phyloP scores from a whole-genome alignment of 495 filamentous ascomycete species.

The Hypomontagnella submonticulosa region DNA sequence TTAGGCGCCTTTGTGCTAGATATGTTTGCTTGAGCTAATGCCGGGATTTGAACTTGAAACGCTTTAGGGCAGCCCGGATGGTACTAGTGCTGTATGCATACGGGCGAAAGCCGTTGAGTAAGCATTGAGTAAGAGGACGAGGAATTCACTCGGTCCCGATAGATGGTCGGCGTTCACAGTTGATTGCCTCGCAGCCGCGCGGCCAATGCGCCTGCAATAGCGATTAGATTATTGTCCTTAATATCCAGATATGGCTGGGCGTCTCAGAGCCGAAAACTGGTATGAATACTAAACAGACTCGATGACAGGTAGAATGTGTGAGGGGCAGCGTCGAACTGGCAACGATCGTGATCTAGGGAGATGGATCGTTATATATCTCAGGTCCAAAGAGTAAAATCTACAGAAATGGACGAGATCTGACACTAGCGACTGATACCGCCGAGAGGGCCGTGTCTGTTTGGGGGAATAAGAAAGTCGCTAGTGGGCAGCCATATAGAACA shows the following conservation, averaged over 20 bases:
- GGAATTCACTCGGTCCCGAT: conserved; percentile 33
- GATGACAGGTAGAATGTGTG: background rate
- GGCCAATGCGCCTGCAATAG: conserved; percentile 4
- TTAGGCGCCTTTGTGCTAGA: conserved; percentile 10
- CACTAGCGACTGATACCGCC: conserved; percentile 25
- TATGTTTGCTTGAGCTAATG: conserved; percentile 28
- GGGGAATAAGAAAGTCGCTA: background rate
- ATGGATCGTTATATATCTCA: conserved; percentile 10
- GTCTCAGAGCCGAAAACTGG: background rate
- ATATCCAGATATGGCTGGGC: conserved; percentile 1
- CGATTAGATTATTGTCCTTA: conserved; percentile 8
- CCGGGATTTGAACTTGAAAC: conserved; percentile 24
- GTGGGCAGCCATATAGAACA: background rate
- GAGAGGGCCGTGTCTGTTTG: conserved; percentile 19
- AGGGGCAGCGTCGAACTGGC: conserved; percentile 17
- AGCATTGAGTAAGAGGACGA: too few relatives aligned
- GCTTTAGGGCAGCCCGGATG: background rate
- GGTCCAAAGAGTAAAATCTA: conserved; percentile 6
- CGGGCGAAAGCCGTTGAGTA: conserved; percentile 8
- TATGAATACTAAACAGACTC: conserved; percentile 4
- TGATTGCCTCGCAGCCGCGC: conserved; percentile 19
- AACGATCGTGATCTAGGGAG: conserved; percentile 38
- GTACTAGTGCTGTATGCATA: too few relatives aligned
- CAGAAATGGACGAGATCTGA: conserved; percentile 30
- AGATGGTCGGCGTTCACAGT: conserved; percentile 7